phyloP scores from a whole-genome alignment of 805 yeast genomes.

The Grigorovia jiainica region DNA sequence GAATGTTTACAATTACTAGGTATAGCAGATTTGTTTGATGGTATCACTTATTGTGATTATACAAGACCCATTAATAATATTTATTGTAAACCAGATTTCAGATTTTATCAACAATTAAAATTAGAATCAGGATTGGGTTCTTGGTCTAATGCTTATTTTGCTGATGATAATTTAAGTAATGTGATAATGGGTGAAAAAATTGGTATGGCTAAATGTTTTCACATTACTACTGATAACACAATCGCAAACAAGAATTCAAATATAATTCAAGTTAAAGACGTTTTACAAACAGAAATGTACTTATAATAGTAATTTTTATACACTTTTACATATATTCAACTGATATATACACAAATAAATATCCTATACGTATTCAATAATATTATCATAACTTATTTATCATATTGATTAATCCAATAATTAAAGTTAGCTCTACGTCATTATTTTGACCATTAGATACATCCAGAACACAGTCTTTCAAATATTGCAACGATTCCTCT shows the following conservation, averaged over 20 bases:
- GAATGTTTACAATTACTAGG: slow-evolving; percentile 73
- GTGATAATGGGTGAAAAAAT: slow-evolving; percentile 59
- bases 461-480: slow-evolving; percentile 18
- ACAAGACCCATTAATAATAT: slow-evolving; percentile 28
- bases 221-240: slow-evolving; percentile 48
- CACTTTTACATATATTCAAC: too few relatives aligned
- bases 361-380: too few relatives aligned
- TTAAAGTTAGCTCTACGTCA: slow-evolving; percentile 21
- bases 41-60: slow-evolving; percentile 85
- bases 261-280: background rate
- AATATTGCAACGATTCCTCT: too few relatives aligned
- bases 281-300: background rate
- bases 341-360: too few relatives aligned
- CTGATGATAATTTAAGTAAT: slow-evolving; percentile 81
- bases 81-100: slow-evolving; percentile 78
- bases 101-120: slow-evolving; percentile 54
- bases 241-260: slow-evolving; percentile 5
- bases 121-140: slow-evolving; percentile 39
- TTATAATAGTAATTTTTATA: too few relatives aligned
- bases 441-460: slow-evolving; percentile 11
- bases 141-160: slow-evolving; percentile 49
- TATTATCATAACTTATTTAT: background rate
- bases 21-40: slow-evolving; percentile 82
- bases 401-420: slow-evolving; percentile 5
- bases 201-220: slow-evolving; percentile 67